These are phyloP conservation scores for Fomitiporia mediterranea DNA, from an alignment of 1,284 basidiomycete genomes.

Conservation along the genomic window DNA sequence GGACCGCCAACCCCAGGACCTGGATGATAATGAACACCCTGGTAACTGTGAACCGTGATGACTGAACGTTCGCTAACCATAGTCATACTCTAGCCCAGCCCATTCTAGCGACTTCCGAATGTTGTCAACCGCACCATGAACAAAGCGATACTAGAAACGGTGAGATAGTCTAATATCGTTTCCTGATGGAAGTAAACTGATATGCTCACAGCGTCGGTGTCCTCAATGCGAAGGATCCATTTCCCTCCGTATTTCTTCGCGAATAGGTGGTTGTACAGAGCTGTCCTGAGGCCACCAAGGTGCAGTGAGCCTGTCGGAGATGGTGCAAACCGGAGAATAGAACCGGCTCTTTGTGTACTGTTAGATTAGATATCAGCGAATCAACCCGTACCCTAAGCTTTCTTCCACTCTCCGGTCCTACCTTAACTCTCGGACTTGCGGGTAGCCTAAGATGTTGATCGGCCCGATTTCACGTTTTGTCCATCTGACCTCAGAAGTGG, in stretches of 20 bases:
- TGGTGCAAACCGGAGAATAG: constrained; percentile 85
- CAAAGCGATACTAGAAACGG: constrained; percentile 61
- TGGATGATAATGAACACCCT: constrained; percentile 28
- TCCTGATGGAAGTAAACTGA: neutral
- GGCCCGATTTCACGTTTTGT: no score
- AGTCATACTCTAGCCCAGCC: constrained; percentile 93
- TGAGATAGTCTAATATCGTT: neutral
- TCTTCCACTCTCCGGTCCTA: no score
- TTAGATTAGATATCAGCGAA: no score
- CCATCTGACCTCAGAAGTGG: no score
- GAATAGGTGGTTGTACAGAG: constrained; percentile 88
- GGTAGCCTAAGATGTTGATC: no score
- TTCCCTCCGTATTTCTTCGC: constrained; percentile 78
- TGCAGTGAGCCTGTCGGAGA: constrained; percentile 95
- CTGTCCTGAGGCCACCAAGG: constrained; percentile 94
- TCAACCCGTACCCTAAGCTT: no score
- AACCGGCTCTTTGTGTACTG: neutral
- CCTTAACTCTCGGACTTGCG: no score
- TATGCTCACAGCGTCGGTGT: constrained; percentile 78
- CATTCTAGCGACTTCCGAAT: constrained; percentile 78
- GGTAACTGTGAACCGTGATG: neutral
- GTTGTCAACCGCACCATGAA: constrained; percentile 80
- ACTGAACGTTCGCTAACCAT: constrained; percentile 50
- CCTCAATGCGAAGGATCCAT: constrained; percentile 92
- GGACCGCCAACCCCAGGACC: constrained; percentile 74